Conservation (phyloP, 148 eudicot genomes). For the Diospyros kaki region DNA sequence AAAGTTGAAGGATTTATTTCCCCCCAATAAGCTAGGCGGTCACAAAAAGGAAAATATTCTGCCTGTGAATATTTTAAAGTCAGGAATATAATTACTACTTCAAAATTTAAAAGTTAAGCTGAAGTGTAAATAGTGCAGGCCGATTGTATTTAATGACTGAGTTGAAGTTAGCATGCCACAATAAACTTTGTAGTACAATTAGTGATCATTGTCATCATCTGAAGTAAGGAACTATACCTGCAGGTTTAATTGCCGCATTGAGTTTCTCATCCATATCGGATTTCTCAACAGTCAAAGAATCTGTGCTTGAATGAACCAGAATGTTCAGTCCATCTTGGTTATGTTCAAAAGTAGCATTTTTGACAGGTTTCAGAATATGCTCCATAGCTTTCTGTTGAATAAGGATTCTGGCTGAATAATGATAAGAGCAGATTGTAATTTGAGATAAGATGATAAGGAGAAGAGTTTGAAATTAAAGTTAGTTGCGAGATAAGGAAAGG, state of each 20-base stretch:
- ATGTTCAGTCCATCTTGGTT: slow-evolving; percentile 24
- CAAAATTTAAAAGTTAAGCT: slow-evolving; percentile 2
- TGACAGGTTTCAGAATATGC: slow-evolving; percentile 15
- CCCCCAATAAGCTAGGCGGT: too few relatives aligned
- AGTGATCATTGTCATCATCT: neutral
- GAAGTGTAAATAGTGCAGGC: neutral
- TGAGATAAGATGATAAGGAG: too few relatives aligned
- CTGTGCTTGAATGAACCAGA: slow-evolving; percentile 12
- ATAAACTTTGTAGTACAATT: neutral
- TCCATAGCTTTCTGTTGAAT: slow-evolving; percentile 14
- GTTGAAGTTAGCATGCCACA: neutral
- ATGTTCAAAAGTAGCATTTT: slow-evolving; percentile 9
- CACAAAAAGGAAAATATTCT: neutral
- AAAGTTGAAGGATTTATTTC: too few relatives aligned
- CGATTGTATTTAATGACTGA: neutral
- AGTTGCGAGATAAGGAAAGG: too few relatives aligned
- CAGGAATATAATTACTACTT: neutral
- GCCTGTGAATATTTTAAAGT: neutral
- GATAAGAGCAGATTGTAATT: too few relatives aligned
- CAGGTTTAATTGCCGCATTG: slow-evolving; percentile 8
- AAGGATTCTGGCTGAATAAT: too few relatives aligned
- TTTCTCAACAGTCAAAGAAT: slow-evolving; percentile 6
- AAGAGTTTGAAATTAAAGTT: too few relatives aligned
- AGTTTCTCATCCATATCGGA: slow-evolving; percentile 8
- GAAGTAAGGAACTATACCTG: slow-evolving; percentile 19